Conservation (phyloP, 768 basidiomycete genomes). For the Calocybe indica region DNA sequence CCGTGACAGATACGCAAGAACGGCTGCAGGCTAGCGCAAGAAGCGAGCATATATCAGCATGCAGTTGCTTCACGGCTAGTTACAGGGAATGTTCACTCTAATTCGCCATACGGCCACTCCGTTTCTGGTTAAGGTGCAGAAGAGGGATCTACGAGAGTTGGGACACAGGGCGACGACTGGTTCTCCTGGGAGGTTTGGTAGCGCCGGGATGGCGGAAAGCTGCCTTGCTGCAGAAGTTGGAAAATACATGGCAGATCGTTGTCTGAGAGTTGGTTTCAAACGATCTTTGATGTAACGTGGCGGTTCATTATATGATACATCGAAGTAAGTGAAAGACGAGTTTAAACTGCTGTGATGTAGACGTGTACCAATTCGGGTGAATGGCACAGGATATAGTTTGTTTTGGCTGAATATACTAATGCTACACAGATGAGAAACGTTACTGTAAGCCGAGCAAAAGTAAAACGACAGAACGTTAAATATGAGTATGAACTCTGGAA, state of each 20-base stretch:
- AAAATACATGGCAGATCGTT: constrained; percentile 61
- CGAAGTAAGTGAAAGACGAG: not conserved
- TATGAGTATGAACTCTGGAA: too few relatives aligned
- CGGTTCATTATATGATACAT: not conserved
- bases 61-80: not conserved
- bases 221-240: constrained; percentile 75
- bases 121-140: constrained; percentile 66
- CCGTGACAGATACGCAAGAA: constrained; percentile 68
- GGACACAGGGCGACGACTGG: constrained; percentile 51
- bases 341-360: not conserved
- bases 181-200: constrained; percentile 58
- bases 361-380: too few relatives aligned
- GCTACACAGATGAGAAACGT: too few relatives aligned
- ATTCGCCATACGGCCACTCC: constrained; percentile 80
- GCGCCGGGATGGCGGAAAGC: constrained; percentile 62
- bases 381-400: too few relatives aligned
- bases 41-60: constrained; percentile 8
- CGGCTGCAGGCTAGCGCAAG: constrained; percentile 56
- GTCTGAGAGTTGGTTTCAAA: not conserved
- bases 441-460: too few relatives aligned
- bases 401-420: too few relatives aligned
- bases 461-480: too few relatives aligned
- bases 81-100: constrained; percentile 45
- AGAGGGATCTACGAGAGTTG: constrained; percentile 72
- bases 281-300: not conserved